Evolutionary conservation across 306 rosid genomes (phyloP), one percentile per base, ranked within the genome.

Genomic region (Cucurbita pepo): DNA sequence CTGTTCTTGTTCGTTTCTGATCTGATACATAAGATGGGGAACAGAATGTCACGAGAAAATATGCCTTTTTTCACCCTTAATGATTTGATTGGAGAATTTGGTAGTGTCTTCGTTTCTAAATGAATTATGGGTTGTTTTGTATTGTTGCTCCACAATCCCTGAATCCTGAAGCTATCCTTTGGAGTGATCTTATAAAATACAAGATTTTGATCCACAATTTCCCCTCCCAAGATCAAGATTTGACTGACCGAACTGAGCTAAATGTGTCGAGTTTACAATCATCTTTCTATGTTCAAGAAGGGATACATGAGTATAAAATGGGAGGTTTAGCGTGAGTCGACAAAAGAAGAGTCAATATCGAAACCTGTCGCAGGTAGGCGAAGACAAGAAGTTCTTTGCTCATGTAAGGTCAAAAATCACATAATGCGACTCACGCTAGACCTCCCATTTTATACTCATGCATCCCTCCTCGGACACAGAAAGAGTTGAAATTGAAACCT

Each of bases 31-130:
- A 21, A 43, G 50, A 18, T 5, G n/a, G 10, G 54, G 53, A 44
- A 65, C 56, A 67, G 41, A 67, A 13, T 47, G 18, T 67, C 73
- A 67, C 73, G 56, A 67, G 56, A 65, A 43, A 43, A 47, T 67
- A 45, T 67, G 22, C 56, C 51, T 1, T 10, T 56, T 56, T 63
- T 37, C 14, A 0, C 1, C 0, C 69, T 37, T 40, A 4, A 63
- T 13, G 0, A 41, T 63, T 63, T 13, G 37, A 65, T 65, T 44
- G 54, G 54, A 21, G 54, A 44, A 65, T 44, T 19, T 65, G 44
- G n/a, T 65, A 65, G 21, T 63, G 51, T 63, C 51, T 13, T 8
- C 30, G 10, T 63, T 63, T 38, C 36, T 60, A 14, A 15, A 60
- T 61, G 6, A 37, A 61, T 16, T 37, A 1, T 61, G 69, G 22